A percentile compares a stretch with the other conserved stretches of the same genome.
phyloP scores from a whole-genome alignment of 257 asterid species.

The Primulina huaijiensis region DNA sequence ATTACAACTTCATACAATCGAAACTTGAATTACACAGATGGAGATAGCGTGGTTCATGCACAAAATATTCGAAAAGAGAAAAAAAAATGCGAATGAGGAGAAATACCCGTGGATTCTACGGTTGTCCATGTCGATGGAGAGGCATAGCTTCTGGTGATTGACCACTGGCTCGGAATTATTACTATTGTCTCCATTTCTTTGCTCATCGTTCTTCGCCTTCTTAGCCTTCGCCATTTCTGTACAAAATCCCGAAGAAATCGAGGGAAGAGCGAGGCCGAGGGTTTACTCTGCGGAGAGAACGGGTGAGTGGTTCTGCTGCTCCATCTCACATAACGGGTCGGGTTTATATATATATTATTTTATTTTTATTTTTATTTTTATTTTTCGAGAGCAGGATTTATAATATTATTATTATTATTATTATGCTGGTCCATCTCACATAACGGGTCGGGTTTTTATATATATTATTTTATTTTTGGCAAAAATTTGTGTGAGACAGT shows the following conservation, averaged over 20 bases:
- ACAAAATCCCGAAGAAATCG: too few species aligned
- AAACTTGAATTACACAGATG: neutral
- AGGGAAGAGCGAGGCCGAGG: neutral
- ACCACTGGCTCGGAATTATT: conserved; percentile 77
- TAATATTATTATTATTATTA: too few species aligned
- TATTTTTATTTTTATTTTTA: too few species aligned
- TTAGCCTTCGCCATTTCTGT: conserved; percentile 85
- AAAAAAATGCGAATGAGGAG: neutral
- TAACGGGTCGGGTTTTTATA: too few species aligned
- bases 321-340: neutral
- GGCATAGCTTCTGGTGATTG: conserved; percentile 92
- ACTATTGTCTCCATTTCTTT: conserved; percentile 56
- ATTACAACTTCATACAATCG: neutral
- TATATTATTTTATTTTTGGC: too few species aligned
- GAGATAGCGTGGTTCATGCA: neutral
- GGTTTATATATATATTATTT: neutral
- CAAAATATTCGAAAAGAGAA: neutral
- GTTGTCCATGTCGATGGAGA: conserved; percentile 85
- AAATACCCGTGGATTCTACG: conserved; percentile 80
- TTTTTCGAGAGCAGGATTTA: too few species aligned
- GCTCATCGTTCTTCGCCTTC: conserved; percentile 82
- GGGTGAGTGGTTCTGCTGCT: neutral
- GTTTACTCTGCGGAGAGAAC: neutral
- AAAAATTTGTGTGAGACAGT: too few species aligned
- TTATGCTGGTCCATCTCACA: too few species aligned